A percentile compares a stretch with the other conserved stretches of the same genome.
phyloP scores from a whole-genome alignment of 139 green algal species.

The Pleodorina starrii region DNA sequence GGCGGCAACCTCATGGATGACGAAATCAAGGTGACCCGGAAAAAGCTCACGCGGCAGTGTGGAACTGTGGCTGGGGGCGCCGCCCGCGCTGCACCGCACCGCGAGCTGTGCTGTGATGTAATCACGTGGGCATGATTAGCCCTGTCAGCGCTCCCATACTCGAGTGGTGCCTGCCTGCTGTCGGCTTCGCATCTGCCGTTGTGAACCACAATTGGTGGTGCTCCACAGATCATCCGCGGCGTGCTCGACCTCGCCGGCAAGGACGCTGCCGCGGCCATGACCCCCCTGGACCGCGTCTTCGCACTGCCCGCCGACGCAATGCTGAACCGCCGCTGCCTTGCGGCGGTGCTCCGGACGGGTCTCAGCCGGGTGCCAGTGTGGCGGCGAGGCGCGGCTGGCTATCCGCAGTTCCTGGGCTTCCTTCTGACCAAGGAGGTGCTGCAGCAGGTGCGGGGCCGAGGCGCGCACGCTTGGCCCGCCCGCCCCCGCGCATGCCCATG shows the following conservation, averaged over 20 bases:
- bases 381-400: conserved; percentile 50
- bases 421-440: conserved; percentile 90
- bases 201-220: too few species aligned
- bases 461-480: too few species aligned
- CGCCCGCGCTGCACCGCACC: too few species aligned
- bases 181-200: too few species aligned
- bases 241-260: conserved; percentile 90
- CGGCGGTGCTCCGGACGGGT: conserved; percentile 73
- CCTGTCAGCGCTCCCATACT: too few species aligned
- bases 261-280: conserved; percentile 82
- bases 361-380: conserved; percentile 87
- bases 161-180: too few species aligned
- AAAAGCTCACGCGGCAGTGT: too few species aligned
- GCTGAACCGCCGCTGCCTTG: conserved; percentile 46
- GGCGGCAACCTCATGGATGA: conserved; percentile 75
- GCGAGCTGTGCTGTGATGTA: too few species aligned
- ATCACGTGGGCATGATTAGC: too few species aligned
- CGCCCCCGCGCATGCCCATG: too few species aligned
- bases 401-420: conserved; percentile 70
- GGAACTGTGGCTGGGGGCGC: too few species aligned
- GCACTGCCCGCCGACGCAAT: conserved; percentile 76
- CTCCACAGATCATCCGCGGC: conserved; percentile 65
- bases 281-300: conserved; percentile 89
- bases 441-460: conserved; percentile 54
- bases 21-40: conserved; percentile 68